Evolutionary conservation across 306 rosid species (phyloP).

Genomic region (Dryas drummondii): DNA sequence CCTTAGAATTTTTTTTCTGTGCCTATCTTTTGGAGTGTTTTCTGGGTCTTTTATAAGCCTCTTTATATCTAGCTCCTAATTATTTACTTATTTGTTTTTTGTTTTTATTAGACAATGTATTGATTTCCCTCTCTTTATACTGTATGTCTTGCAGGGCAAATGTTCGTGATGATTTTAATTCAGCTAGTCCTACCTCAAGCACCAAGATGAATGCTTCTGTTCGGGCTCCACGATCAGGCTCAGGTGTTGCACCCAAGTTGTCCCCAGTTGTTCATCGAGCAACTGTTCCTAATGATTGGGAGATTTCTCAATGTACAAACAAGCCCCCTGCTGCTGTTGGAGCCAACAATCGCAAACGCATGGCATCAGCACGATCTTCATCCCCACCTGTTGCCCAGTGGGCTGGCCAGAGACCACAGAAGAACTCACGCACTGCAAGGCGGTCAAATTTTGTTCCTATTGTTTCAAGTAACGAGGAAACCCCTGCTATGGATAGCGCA

Average conservation of each 20-base stretch:
- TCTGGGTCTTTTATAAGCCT: conserved; percentile 11
- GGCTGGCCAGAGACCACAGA: conserved; percentile 89
- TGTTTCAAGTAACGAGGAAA: conserved; percentile 74
- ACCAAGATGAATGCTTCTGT: conserved; percentile 69
- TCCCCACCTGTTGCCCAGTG: conserved; percentile 89
- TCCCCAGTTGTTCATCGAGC: conserved; percentile 80
- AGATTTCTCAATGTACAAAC: conserved; percentile 62
- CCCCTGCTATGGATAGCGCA: conserved; percentile 60
- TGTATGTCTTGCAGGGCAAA: conserved; percentile 54
- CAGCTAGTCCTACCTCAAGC: conserved; percentile 77
- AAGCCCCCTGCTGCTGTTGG: conserved; percentile 83
- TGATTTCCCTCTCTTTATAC: conserved; percentile 25
- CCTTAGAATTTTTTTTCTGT: conserved; percentile 14
- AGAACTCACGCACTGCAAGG: conserved; percentile 94
- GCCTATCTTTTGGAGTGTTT: conserved; percentile 22
- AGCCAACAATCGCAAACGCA: conserved; percentile 81
- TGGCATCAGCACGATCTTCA: conserved; percentile 68
- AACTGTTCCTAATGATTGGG: conserved; percentile 85
- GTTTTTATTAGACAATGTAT: conserved; percentile 17
- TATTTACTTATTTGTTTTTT: conserved; percentile 12
- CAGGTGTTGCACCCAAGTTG: conserved; percentile 76
- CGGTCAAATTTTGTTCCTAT: conserved; percentile 75
- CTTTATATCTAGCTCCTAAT: conserved; percentile 19
- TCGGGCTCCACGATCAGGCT: conserved; percentile 90
- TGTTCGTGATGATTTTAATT: conserved; percentile 77